Evolutionary conservation across 2,329 filamentous ascomycete genomes (phyloP), one percentile per base, ranked within the genome.

Genomic region (Penicillium expansum): DNA sequence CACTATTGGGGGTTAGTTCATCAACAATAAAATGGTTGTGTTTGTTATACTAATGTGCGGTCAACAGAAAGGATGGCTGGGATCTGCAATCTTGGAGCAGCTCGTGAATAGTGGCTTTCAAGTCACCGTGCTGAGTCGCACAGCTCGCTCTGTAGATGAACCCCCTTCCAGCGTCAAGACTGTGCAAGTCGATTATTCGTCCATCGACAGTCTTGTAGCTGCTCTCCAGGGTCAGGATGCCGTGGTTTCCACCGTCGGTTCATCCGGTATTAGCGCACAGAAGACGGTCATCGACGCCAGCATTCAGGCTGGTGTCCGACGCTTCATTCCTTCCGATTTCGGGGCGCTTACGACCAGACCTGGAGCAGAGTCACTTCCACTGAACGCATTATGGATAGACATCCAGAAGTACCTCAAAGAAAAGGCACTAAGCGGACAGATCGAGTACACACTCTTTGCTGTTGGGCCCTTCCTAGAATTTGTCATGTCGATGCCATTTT

Each of bases 401-500:
- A 44, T 57, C 4, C 49, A 57, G 16, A 32, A 22, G 1, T 57
- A 53, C 33, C 50, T 54, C 35, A 48, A 44, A 38, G 49, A 44
- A 4, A 54, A 57, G 20, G 49, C 55, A 1, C 30, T 52, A 0
- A 14, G 8, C 2, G 49, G 55, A 44, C 18, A 57, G 1, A 57
- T 57, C 1, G 50, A 57, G 22, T 53, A 57, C 30, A 54, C 43
- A 2, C 35, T 57, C 8, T 54, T 57, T 35, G 55, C 42, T 5
- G 43, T 57, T 33, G 50, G 55, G 14, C 38, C 50, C 5, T 48
- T 57, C 24, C 20, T 57, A 24, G 50, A 57, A 38, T 57, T 49
- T 39, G 55, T 57, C 30, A 57, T 57, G 43, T 54, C 55, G 6
- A 54, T 43, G 37, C 43, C 50, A 2, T 57, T 57, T 27, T 33